phyloP scores from a whole-genome alignment of 2,329 filamentous ascomycete species.

The Colletotrichum tropicale region DNA sequence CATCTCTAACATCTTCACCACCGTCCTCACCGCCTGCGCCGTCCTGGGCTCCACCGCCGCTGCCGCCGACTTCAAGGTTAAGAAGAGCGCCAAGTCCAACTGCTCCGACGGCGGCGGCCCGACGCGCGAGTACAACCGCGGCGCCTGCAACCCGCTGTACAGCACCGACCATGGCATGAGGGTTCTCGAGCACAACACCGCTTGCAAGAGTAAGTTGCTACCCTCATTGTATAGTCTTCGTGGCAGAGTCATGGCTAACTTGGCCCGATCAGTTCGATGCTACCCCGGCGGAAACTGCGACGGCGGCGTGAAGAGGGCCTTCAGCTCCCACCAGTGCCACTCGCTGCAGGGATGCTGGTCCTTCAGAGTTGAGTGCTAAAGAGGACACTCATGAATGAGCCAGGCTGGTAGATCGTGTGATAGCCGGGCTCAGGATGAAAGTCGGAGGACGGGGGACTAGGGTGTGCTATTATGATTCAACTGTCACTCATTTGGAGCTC shows the following conservation, averaged over 20 bases:
- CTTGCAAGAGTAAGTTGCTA: background rate
- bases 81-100: background rate
- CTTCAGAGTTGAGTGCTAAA: background rate
- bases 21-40: background rate
- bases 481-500: background rate
- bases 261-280: background rate
- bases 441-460: background rate
- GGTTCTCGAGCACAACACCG: background rate
- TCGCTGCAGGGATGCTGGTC: background rate
- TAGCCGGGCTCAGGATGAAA: background rate
- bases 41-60: background rate
- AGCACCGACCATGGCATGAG: background rate
- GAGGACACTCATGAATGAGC: fast-evolving
- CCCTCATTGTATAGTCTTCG: no score
- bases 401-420: fast-evolving
- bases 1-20: background rate
- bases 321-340: background rate
- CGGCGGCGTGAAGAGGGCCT: background rate
- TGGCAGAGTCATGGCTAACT: background rate
- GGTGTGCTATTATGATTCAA: background rate
- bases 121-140: background rate
- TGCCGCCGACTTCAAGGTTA: background rate
- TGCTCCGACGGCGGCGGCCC: background rate
- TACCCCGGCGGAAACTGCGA: background rate
- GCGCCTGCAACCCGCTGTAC: background rate